A percentile compares a stretch with the other conserved stretches of the same genome.
Evolutionary conservation across 768 basidiomycete species (phyloP).

Genomic region (Hydnum rufescens): DNA sequence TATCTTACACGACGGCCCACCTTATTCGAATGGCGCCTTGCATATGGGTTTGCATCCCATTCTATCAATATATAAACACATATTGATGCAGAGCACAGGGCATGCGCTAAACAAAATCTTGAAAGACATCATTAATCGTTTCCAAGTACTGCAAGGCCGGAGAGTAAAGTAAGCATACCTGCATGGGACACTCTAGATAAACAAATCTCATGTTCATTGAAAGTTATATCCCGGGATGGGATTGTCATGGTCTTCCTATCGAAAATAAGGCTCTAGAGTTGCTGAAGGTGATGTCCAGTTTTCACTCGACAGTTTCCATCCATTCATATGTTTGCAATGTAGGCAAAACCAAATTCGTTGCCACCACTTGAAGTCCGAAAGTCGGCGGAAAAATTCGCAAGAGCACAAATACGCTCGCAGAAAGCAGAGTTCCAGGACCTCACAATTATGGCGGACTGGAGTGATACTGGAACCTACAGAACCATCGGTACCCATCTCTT

Average conservation of each 20-base stretch:
- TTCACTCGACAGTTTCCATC: slow-evolving; percentile 4
- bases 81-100: slow-evolving; percentile 26
- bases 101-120: slow-evolving; percentile 92
- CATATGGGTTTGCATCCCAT: slow-evolving; percentile 56
- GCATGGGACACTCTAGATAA: not conserved
- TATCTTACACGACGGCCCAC: slow-evolving; percentile 87
- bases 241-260: slow-evolving; percentile 94
- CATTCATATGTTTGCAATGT: slow-evolving; percentile 1
- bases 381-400: slow-evolving; percentile 53
- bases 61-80: not conserved
- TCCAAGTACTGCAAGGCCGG: slow-evolving; percentile 54
- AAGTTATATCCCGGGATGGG: slow-evolving; percentile 93
- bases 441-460: slow-evolving; percentile 89
- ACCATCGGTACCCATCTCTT: slow-evolving; percentile 63
- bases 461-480: slow-evolving; percentile 41
- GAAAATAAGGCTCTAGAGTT: slow-evolving; percentile 81
- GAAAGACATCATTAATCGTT: slow-evolving; percentile 91
- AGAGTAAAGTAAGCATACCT: slow-evolving; percentile 51
- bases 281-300: slow-evolving; percentile 30
- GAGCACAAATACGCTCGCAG: slow-evolving; percentile 54
- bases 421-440: slow-evolving; percentile 60
- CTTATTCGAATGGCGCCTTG: slow-evolving; percentile 89
- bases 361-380: slow-evolving; percentile 40
- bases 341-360: slow-evolving; percentile 40
- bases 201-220: not conserved